Evolutionary conservation across 148 eudicot genomes (phyloP).

Genomic region (Rhododendron ovatum): DNA sequence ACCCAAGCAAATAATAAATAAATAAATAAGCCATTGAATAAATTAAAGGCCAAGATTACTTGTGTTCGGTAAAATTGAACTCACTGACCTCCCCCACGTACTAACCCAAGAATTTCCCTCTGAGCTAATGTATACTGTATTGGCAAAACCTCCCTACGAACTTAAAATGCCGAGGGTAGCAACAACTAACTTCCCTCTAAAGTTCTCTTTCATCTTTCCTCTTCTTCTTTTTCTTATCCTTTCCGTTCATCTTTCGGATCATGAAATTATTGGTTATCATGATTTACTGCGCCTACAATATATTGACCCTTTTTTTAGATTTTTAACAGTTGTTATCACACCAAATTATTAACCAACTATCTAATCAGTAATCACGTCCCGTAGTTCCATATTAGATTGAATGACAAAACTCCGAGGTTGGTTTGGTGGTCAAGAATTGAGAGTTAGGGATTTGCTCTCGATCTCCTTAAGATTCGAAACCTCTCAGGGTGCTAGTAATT

Average conservation of each 20-base stretch:
- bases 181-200: not conserved
- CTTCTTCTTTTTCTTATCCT: not conserved
- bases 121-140: no score
- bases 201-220: not conserved
- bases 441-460: no score
- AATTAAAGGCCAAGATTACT: not conserved
- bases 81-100: not conserved
- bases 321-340: not conserved
- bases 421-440: no score
- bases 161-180: not conserved
- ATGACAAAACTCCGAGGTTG: not conserved
- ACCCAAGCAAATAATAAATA: not conserved
- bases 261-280: not conserved
- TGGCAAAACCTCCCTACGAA: no score
- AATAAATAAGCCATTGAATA: not conserved
- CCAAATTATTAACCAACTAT: not conserved
- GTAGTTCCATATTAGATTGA: not conserved
- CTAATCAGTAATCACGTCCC: no score
- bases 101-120: no score
- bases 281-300: not conserved
- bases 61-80: not conserved
- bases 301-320: not conserved
- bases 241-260: not conserved
- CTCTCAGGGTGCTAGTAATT: no score
- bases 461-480: no score